phyloP scores from a whole-genome alignment of 2,329 filamentous ascomycete species.

The Hypoxylon sp. region DNA sequence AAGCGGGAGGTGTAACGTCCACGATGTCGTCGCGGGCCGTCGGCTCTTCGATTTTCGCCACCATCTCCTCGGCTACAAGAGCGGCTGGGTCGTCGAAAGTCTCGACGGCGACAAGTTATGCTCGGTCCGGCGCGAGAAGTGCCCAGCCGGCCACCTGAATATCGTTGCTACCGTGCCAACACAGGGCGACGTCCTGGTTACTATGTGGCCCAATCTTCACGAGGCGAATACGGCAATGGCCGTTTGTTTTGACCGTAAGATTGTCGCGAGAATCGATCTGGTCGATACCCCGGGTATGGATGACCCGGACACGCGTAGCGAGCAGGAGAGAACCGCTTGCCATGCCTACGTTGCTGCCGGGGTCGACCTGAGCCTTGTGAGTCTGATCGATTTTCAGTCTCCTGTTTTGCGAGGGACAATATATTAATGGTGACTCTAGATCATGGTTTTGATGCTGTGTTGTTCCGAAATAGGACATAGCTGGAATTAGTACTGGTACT shows the following conservation, averaged over 20 bases:
- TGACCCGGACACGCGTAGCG: neutral
- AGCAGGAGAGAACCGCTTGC: slow-evolving; percentile 20
- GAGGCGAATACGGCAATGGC: neutral
- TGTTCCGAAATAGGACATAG: slow-evolving; percentile 26
- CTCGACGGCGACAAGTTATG: slow-evolving; percentile 23
- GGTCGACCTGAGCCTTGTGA: slow-evolving; percentile 27
- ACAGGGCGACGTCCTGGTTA: slow-evolving; percentile 28
- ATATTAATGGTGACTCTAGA: neutral
- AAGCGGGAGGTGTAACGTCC: slow-evolving; percentile 39
- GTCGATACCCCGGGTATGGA: slow-evolving; percentile 14
- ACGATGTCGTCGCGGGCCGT: slow-evolving; percentile 8
- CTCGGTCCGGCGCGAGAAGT: slow-evolving; percentile 31
- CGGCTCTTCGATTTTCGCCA: slow-evolving; percentile 40
- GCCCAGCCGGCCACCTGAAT: slow-evolving; percentile 22
- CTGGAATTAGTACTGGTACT: too few relatives aligned
- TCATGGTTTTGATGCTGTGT: slow-evolving; percentile 28
- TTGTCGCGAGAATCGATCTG: slow-evolving; percentile 25
- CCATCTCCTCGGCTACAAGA: slow-evolving; percentile 34
- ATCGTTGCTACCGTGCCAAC: slow-evolving; percentile 34
- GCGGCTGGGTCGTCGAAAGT: slow-evolving; percentile 34
- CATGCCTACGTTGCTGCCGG: slow-evolving; percentile 22
- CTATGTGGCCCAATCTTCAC: slow-evolving; percentile 17
- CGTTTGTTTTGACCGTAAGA: slow-evolving; percentile 1
- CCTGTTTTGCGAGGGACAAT: neutral
- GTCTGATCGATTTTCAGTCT: neutral